These are phyloP conservation scores for Ceratorhiza oryzae-sativae DNA, from an alignment of 1,284 basidiomycete species.

Conservation along the genomic window DNA sequence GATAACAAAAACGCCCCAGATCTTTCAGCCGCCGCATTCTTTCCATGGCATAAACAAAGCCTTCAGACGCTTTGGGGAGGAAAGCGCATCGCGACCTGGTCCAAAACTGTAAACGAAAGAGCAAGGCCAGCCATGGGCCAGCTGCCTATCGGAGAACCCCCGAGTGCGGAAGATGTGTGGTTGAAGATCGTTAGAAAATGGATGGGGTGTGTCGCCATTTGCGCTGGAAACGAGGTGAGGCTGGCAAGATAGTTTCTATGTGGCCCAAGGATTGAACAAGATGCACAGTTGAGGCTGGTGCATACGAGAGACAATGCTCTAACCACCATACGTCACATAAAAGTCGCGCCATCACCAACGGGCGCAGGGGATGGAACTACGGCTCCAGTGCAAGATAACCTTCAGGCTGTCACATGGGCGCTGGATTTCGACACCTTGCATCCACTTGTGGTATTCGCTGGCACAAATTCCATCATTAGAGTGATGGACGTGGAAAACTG, in stretches of 20 bases:
- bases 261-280: neutral
- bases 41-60: conserved; percentile 29
- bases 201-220: conserved; percentile 33
- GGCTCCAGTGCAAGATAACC: neutral
- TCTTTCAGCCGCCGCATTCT: conserved; percentile 18
- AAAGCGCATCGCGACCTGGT: conserved; percentile 2
- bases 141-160: neutral
- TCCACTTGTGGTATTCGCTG: conserved; percentile 21
- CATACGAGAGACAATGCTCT: conserved; percentile 28
- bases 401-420: conserved; percentile 28
- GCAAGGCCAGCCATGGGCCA: neutral
- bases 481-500: conserved; percentile 29
- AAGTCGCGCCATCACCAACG: too few relatives aligned
- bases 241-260: neutral
- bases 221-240: conserved; percentile 25
- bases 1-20: neutral
- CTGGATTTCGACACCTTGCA: conserved; percentile 30
- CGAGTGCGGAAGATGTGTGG: conserved; percentile 22
- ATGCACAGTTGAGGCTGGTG: conserved; percentile 35
- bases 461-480: neutral
- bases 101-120: neutral
- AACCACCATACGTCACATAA: neutral
- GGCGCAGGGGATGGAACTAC: too few relatives aligned
- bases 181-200: conserved; percentile 1
- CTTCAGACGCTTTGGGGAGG: conserved; percentile 25